Evolutionary conservation across 306 rosid species (phyloP).

Genomic region (Trifolium subterraneum): DNA sequence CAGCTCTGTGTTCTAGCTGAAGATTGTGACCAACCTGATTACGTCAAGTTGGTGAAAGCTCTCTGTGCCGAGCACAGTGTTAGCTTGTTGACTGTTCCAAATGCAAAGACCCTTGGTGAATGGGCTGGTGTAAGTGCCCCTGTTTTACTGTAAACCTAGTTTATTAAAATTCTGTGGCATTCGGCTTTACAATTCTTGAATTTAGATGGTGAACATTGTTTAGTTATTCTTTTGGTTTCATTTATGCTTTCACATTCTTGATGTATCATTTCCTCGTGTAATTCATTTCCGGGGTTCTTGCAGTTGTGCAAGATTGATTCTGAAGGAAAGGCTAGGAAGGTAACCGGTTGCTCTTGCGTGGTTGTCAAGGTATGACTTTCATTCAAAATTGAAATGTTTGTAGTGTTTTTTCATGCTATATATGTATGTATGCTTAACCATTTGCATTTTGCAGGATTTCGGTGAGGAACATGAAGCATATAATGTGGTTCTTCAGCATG

Average conservation of each 20-base stretch:
- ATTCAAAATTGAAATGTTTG: background rate
- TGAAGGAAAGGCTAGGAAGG: constrained; percentile 24
- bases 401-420: background rate
- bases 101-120: constrained; percentile 84
- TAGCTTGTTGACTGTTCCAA: constrained; percentile 74
- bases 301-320: constrained; percentile 81
- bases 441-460: constrained; percentile 1
- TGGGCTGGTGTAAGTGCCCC: constrained; percentile 84
- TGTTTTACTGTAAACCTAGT: background rate
- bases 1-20: constrained; percentile 85
- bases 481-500: constrained; percentile 18
- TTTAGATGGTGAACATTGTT: background rate
- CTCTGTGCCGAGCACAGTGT: constrained; percentile 47
- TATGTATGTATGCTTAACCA: background rate
- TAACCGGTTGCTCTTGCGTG: constrained; percentile 57
- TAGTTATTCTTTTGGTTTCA: background rate
- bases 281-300: background rate
- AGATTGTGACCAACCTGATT: constrained; percentile 86
- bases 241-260: background rate
- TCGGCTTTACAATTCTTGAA: background rate
- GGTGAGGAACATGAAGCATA: constrained; percentile 14
- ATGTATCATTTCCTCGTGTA: background rate
- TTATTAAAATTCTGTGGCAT: background rate
- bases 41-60: constrained; percentile 76
- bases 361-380: constrained; percentile 67